Conservation (phyloP, 768 basidiomycete species). For the Trametes maxima region DNA sequence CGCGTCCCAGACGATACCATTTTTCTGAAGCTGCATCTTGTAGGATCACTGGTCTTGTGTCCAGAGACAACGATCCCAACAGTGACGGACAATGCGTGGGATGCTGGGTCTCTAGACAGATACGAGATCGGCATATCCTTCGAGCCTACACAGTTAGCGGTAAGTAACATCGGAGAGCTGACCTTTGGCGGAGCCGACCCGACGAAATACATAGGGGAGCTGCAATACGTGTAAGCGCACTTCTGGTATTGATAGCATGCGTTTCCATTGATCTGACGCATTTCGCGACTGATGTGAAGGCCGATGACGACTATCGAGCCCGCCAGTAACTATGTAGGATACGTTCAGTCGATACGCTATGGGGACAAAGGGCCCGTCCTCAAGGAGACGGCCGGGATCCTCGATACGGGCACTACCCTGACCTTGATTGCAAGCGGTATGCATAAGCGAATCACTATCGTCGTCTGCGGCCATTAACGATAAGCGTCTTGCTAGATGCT, state of each 20-base stretch:
- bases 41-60: slow-evolving; percentile 4
- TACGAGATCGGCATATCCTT: slow-evolving; percentile 54
- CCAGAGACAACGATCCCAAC: slow-evolving; percentile 43
- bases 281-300: slow-evolving; percentile 21
- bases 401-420: slow-evolving; percentile 43
- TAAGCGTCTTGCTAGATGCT: slow-evolving; percentile 24
- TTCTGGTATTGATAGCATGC: slow-evolving; percentile 25
- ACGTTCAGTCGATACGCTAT: slow-evolving; percentile 32
- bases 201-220: slow-evolving; percentile 27
- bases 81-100: slow-evolving; percentile 53
- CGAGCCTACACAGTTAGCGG: slow-evolving; percentile 40
- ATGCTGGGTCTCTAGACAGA: slow-evolving; percentile 42
- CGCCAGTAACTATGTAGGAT: slow-evolving; percentile 33
- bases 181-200: slow-evolving; percentile 24
- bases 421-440: slow-evolving; percentile 35
- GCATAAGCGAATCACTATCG: background rate
- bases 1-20: background rate
- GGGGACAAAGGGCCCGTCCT: slow-evolving; percentile 25
- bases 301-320: slow-evolving; percentile 30
- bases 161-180: slow-evolving; percentile 20
- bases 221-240: slow-evolving; percentile 30
- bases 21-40: too few relatives aligned
- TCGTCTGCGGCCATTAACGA: background rate
- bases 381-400: slow-evolving; percentile 33
- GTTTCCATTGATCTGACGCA: slow-evolving; percentile 32